A percentile compares a stretch with the other conserved stretches of the same genome.
Evolutionary conservation across 2,329 filamentous ascomycete genomes (phyloP).

Genomic region (Helminthosporium solani): DNA sequence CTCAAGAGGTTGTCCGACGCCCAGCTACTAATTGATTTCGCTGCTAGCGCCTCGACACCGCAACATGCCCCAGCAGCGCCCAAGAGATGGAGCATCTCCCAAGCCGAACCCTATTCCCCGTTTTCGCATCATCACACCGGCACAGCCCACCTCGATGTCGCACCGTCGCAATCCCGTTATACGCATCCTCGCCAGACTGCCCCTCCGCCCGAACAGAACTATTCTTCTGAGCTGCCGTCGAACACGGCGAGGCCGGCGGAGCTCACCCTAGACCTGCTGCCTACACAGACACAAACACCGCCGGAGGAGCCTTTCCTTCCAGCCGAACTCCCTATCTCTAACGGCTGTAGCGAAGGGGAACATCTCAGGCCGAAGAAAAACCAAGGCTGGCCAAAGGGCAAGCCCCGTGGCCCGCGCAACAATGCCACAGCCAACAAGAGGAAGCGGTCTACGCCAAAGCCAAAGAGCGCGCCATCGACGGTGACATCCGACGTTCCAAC

Average conservation of each 20-base stretch:
- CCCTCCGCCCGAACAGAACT: slow-evolving; percentile 17
- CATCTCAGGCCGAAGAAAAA: slow-evolving; percentile 38
- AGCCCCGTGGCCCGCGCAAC: slow-evolving; percentile 44
- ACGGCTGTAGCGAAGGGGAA: slow-evolving; percentile 17
- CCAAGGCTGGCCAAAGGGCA: slow-evolving; percentile 50
- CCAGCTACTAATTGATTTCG: slow-evolving; percentile 49
- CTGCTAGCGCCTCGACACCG: slow-evolving; percentile 31
- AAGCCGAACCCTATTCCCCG: slow-evolving; percentile 12
- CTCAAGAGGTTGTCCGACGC: slow-evolving; percentile 46
- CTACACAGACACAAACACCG: slow-evolving; percentile 44
- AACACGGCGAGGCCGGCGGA: slow-evolving; percentile 9
- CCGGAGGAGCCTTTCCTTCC: slow-evolving; percentile 35
- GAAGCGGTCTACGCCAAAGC: slow-evolving; percentile 42
- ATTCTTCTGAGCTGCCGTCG: slow-evolving; percentile 12
- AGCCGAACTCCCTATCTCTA: slow-evolving; percentile 13
- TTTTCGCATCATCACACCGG: slow-evolving; percentile 11
- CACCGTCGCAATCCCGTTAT: slow-evolving; percentile 7
- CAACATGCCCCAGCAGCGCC: slow-evolving; percentile 28
- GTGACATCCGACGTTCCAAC: slow-evolving; percentile 20
- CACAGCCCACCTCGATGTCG: slow-evolving; percentile 13
- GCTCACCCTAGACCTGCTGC: slow-evolving; percentile 11
- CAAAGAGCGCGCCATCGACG: slow-evolving; percentile 25
- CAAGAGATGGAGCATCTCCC: slow-evolving; percentile 33
- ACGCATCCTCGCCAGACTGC: slow-evolving; percentile 13
- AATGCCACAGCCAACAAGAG: slow-evolving; percentile 41